These are phyloP conservation scores for Moringa oleifera DNA, from an alignment of 345 rosid genomes.

Conservation along the genomic window DNA sequence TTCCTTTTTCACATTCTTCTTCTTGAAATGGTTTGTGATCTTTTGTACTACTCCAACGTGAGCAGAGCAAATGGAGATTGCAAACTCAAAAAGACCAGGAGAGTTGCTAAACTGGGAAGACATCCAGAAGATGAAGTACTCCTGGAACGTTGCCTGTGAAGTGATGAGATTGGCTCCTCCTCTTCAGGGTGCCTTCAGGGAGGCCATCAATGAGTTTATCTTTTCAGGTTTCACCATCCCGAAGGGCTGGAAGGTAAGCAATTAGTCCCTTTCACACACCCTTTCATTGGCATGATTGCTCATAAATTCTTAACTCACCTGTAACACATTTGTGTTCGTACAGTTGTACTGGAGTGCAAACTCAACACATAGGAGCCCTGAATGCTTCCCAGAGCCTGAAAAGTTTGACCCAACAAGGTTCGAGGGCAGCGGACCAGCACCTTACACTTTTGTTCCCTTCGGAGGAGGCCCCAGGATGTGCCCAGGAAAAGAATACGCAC, in stretches of 20 bases:
- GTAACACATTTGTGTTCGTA: too few relatives aligned
- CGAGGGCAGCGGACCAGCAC: constrained; percentile 35
- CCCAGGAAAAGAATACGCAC: constrained; percentile 43
- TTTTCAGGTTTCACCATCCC: constrained; percentile 37
- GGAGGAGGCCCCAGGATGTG: constrained; percentile 52
- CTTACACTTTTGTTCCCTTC: constrained; percentile 41
- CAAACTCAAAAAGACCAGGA: constrained; percentile 21
- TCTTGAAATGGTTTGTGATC: too few relatives aligned
- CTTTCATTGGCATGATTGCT: too few relatives aligned
- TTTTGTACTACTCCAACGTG: too few relatives aligned
- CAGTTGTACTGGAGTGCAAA: constrained; percentile 42
- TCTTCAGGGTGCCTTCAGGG: constrained; percentile 35
- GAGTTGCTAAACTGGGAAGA: constrained; percentile 39
- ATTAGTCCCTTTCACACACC: too few relatives aligned
- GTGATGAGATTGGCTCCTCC: constrained; percentile 52
- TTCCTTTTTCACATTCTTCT: too few relatives aligned
- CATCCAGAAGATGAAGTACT: constrained; percentile 39
- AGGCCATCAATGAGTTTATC: constrained; percentile 33
- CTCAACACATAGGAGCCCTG: constrained; percentile 29
- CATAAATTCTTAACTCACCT: too few relatives aligned
- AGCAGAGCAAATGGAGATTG: constrained; percentile 49
- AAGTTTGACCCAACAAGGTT: constrained; percentile 40
- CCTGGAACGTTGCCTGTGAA: constrained; percentile 53
- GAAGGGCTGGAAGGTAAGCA: constrained; percentile 47
- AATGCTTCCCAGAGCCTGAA: constrained; percentile 36